Evolutionary conservation across 306 rosid species (phyloP).

Genomic region (Alnus glutinosa): DNA sequence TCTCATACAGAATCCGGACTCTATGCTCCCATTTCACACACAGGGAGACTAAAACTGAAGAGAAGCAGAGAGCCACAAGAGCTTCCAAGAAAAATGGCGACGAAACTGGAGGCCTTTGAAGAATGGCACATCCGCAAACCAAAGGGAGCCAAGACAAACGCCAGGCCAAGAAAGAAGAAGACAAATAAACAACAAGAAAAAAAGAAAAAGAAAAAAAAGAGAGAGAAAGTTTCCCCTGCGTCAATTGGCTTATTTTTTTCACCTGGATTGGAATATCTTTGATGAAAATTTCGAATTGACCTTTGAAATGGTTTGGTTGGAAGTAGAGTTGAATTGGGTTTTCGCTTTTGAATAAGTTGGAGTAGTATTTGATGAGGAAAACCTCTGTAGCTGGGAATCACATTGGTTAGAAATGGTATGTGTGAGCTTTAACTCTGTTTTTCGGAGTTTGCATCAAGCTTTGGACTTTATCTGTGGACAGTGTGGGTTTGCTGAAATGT

Average conservation of each 20-base stretch:
- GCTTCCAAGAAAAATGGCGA: conserved; percentile 55
- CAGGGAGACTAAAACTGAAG: not conserved
- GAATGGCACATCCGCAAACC: conserved; percentile 38
- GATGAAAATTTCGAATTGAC: not conserved
- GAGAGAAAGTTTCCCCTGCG: conserved; percentile 1
- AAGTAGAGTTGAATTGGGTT: conserved; percentile 7
- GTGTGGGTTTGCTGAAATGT: not conserved
- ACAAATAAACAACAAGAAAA: no score
- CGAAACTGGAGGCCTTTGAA: conserved; percentile 57
- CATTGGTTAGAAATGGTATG: conserved; percentile 9
- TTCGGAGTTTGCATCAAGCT: not conserved
- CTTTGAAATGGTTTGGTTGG: not conserved
- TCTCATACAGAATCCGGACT: no score
- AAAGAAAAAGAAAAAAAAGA: not conserved
- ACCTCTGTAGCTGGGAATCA: conserved; percentile 5
- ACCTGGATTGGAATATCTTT: not conserved
- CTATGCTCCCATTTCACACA: no score
- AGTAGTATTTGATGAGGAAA: conserved; percentile 11
- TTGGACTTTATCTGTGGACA: not conserved
- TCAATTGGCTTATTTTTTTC: not conserved
- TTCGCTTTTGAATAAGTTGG: not conserved
- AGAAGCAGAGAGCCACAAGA: conserved; percentile 49
- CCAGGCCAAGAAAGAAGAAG: conserved; percentile 20
- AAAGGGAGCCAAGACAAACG: conserved; percentile 15
- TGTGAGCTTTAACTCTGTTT: conserved; percentile 8